Conservation (phyloP, 176 grass and related monocot genomes). For the Carex cristatella region DNA sequence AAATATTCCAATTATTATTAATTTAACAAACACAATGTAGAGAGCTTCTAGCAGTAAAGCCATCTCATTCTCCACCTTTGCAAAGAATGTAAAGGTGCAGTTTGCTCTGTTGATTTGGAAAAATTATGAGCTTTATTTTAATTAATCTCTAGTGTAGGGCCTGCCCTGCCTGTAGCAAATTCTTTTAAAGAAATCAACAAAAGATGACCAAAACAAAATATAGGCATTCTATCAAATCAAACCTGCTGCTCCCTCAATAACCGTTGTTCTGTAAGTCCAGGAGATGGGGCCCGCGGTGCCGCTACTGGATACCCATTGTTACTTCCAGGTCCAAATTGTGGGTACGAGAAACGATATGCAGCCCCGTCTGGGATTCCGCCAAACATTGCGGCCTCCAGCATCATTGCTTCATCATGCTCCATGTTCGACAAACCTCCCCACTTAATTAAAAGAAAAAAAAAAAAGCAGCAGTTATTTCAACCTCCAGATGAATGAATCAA, state of each 20-base stretch:
- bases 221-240: neutral
- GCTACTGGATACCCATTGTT: slow-evolving; percentile 34
- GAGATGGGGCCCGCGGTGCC: slow-evolving; percentile 46
- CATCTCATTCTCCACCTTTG: neutral
- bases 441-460: slow-evolving; percentile 34
- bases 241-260: slow-evolving; percentile 96
- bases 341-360: slow-evolving; percentile 66
- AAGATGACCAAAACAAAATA: neutral
- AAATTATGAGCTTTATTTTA: neutral
- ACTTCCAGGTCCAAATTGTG: slow-evolving; percentile 20
- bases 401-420: slow-evolving; percentile 96
- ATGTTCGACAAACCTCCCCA: slow-evolving; percentile 93
- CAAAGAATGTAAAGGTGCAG: neutral
- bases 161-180: neutral
- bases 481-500: slow-evolving; percentile 19
- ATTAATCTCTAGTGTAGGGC: neutral
- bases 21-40: slow-evolving; percentile 6
- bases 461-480: slow-evolving; percentile 21
- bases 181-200: neutral
- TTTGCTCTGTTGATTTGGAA: neutral
- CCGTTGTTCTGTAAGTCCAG: slow-evolving; percentile 66
- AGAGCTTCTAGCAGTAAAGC: neutral
- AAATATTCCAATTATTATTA: neutral
- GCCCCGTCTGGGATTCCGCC: slow-evolving; percentile 65
- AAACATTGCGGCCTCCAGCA: slow-evolving; percentile 98